Conservation (phyloP, 2,329 filamentous ascomycete genomes). For the Teratosphaeria nubilosa region DNA sequence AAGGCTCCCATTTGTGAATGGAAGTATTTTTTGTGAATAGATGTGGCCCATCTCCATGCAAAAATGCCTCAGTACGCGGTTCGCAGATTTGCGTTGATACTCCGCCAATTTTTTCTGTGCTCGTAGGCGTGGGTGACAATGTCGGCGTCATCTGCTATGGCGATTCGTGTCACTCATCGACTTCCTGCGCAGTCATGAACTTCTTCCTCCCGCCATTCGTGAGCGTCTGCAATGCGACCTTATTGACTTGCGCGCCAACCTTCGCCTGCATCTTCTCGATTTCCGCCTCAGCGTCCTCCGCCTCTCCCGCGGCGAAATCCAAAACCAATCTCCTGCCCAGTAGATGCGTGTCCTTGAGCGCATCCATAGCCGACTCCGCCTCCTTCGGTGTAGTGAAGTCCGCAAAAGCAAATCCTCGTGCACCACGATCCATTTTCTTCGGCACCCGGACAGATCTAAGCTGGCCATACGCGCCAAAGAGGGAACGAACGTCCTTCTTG, state of each 20-base stretch:
- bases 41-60: too few relatives aligned
- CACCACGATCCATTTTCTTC: conserved; percentile 82
- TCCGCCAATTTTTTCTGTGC: too few relatives aligned
- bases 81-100: too few relatives aligned
- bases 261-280: conserved; percentile 97
- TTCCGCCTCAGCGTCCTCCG: conserved; percentile 86
- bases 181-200: conserved; percentile 45
- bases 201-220: conserved; percentile 75
- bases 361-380: conserved; percentile 81
- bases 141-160: not conserved
- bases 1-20: too few relatives aligned
- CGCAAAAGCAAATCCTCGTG: conserved; percentile 92
- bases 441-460: conserved; percentile 86
- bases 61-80: too few relatives aligned
- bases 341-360: conserved; percentile 85
- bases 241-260: conserved; percentile 80
- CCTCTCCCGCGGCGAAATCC: conserved; percentile 81
- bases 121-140: not conserved
- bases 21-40: too few relatives aligned
- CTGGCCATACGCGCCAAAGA: conserved; percentile 85
- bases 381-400: conserved; percentile 89
- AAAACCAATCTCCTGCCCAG: conserved; percentile 81
- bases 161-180: conserved; percentile 14
- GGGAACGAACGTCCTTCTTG: conserved; percentile 79
- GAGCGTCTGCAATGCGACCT: conserved; percentile 80